Evolutionary conservation across 1,284 basidiomycete species (phyloP), one percentile per base, ranked within the genome.

Genomic region (Boletellus dicymbophilus): DNA sequence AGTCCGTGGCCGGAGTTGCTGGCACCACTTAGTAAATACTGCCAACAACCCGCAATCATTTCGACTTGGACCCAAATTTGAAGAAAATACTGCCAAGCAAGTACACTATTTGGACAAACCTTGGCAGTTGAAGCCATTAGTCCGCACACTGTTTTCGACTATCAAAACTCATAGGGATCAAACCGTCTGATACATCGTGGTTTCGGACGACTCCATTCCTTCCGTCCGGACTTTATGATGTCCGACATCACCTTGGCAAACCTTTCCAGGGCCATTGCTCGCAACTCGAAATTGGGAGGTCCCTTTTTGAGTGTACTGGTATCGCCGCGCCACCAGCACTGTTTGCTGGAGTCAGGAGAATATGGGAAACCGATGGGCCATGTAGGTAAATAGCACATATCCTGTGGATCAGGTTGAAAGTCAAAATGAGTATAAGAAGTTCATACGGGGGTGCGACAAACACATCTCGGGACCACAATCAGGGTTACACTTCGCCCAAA

Each of bases 301-400:
- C 21, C 8, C 36, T 37, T 23, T 25, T 3, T 10, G 16, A 7
- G 22, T 38, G 8, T 25, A 25, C 37, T n/a, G 3, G 16, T 10
- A 27, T 20, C 27, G 30, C n/a, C n/a, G 4, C 39, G 26, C n/a
- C n/a, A n/a, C n/a, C n/a, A n/a, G n/a, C n/a, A n/a, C 7, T 2
- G 16, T 3, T 26, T 20, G 25, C 15, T 18, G 26, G 26, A 43
- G 12, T 15, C 30, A 30, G 30, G 30, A 11, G 30, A 15, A 16
- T 13, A 15, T n/a, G 63, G 53, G 20, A 56, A 57, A 15, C 60
- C 53, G 5, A 51, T 62, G 3, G 78, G 77, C 74, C 75, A 79
- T 0, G 73, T 75, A 22, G 78, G 76, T 16, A 80, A 48, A 48
- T 74, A 74, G 38, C 78, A 80, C 48, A 72, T 37, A 3, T 21